Conservation (phyloP, 345 rosid species). For the Camelina laxa region DNA sequence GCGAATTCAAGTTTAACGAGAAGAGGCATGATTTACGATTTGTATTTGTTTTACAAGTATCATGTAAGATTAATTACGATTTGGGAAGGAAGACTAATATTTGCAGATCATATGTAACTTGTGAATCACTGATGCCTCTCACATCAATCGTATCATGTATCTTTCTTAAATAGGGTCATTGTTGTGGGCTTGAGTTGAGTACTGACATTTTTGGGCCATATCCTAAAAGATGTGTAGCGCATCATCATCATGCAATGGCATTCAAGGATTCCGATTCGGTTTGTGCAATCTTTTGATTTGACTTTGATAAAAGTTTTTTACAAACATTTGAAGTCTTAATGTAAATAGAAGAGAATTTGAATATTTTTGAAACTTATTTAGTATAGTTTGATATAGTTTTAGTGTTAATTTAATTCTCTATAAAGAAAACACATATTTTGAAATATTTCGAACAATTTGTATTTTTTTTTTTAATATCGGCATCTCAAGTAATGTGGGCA, state of each 20-base stretch:
- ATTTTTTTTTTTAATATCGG: background rate
- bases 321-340: background rate
- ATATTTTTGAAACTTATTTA: background rate
- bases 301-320: background rate
- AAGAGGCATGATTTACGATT: background rate
- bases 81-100: background rate
- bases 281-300: background rate
- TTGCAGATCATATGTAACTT: background rate
- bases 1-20: background rate
- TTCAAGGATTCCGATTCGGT: background rate
- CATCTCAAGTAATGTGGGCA: background rate
- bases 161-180: background rate
- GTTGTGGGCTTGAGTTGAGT: conserved; percentile 12
- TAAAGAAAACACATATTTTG: background rate
- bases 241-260: conserved; percentile 7
- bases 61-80: conserved; percentile 45
- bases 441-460: background rate
- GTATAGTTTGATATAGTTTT: background rate
- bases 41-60: conserved; percentile 2
- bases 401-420: background rate
- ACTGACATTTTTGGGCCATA: conserved; percentile 11
- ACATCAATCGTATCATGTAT: background rate
- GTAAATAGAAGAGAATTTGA: background rate
- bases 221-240: background rate
- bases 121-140: background rate